Conservation (phyloP, 2,329 filamentous ascomycete species). For the Penicillium sp. region DNA sequence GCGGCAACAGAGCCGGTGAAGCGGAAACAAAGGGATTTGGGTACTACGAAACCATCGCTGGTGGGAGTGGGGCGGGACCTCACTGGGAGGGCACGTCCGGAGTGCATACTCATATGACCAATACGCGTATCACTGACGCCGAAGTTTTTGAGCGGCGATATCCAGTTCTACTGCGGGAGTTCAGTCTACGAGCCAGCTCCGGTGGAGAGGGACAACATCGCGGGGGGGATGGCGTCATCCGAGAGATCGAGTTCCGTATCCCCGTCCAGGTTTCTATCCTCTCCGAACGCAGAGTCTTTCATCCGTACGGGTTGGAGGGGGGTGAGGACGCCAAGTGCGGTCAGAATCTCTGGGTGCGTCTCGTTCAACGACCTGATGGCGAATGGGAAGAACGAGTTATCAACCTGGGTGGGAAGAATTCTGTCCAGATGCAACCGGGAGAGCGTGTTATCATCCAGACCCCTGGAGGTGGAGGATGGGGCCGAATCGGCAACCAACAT, state of each 20-base stretch:
- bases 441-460: constrained; percentile 42
- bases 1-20: constrained; percentile 19
- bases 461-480: constrained; percentile 42
- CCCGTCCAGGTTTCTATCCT: constrained; percentile 76
- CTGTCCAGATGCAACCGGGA: constrained; percentile 33
- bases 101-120: constrained; percentile 85
- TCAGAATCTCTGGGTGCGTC: constrained; percentile 74
- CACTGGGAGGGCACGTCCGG: constrained; percentile 72
- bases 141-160: constrained; percentile 79
- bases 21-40: constrained; percentile 55
- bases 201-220: constrained; percentile 65
- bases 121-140: constrained; percentile 78
- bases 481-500: constrained; percentile 53
- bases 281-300: constrained; percentile 69
- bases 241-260: constrained; percentile 80
- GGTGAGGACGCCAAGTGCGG: constrained; percentile 76
- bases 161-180: constrained; percentile 71
- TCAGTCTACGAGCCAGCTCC: constrained; percentile 63
- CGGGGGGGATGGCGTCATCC: constrained; percentile 74
- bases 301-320: constrained; percentile 77
- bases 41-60: constrained; percentile 82
- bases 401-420: constrained; percentile 35
- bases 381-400: constrained; percentile 23
- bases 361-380: constrained; percentile 9
- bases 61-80: constrained; percentile 72